Base-by-base conservation (phyloP, 805 yeast genomes). In the Myxozyma kluyveri region DNA sequence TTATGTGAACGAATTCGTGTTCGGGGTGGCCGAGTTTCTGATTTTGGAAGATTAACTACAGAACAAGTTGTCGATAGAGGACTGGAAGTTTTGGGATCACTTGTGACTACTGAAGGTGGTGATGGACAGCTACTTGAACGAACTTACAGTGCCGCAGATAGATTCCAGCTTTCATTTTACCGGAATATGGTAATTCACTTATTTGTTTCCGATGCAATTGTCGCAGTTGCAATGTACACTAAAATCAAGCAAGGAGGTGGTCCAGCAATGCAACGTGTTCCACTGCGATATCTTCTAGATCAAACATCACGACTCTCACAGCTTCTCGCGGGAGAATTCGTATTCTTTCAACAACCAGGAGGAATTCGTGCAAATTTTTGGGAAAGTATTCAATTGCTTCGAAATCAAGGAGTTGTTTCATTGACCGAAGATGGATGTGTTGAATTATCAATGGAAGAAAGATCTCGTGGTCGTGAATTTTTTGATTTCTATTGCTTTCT, bases 111-210 rank as follows among this genome's bases (percentile, higher is more conserved):
- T 19, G 43, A 52, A 4, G 56, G 59, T 24, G 44, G 38, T 10
- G 59, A 57, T 7, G 67, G 65, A 26, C 60, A 56, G 24, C 56
- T 72, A 45, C 58, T 72, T 14, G 76, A 72, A 53, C 61, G 70
- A 21, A 71, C 71, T 21, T 72, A 66, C 60, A 59, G 48, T 42
- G 69, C 81, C 27, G 72, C 71, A 46, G 80, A 78, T 57, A 68
- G 79, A 9, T 76, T 81, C 66, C 83, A 78, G 65, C 70, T 80
- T 37, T 71, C 79, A 39, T 80, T 78, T 61, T 80, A 80, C 67
- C 78, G 83, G 57, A 80, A 80, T 65, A 76, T 78, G 63, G 68
- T 75, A 7, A 77, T 80, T 38, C 84, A 79, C 64, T 64, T 80
- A 63, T 73, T 80, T 52, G 76, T 80, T 31, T 72, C 75, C 33